Base-by-base conservation (phyloP, 2,329 filamentous ascomycete genomes). In the Trichoderma atroviride region DNA sequence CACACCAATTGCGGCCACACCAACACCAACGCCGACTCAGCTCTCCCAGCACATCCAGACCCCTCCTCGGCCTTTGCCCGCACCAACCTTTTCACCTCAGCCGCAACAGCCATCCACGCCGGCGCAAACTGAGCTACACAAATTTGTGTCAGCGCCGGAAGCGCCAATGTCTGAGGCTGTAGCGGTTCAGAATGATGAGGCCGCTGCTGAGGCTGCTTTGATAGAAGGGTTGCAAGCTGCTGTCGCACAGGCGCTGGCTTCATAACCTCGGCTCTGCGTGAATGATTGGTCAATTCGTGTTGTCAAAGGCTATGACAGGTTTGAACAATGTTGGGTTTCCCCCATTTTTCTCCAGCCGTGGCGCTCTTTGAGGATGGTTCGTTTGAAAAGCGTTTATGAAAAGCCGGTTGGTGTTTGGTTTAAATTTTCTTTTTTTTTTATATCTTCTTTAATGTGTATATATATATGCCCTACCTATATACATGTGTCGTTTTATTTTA, bases 141-240 rank as follows among this genome's bases (percentile, higher is more conserved):
- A 70, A 55, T 61, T 62, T 10, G 76, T 73, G 22, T 72, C 74
- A 4, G 65, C 72, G 22, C 74, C 74, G 27, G 70, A 74, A 37
- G 72, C 74, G 59, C 72, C 73, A 10, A 72, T 77, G 67, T 70
- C 74, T 47, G 74, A 75, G 14, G 66, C 65, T 19, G 70, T 70
- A 24, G 70, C 71, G 16, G 40, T 43, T 27, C 71, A 74, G 22
- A 71, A 74, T 33, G 72, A 80, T 64, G 78, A 79, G 66, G 78
- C 79, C 47, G 78, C 75, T 27, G 77, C 77, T 16, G 79, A 80
- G 65, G 78, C 75, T 24, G 78, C 78, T 27, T 72, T 80, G 19
- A 67, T 80, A 7, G 77, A 80, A 68, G 77, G 78, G 5, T 74
- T 80, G 1, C 79, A 80, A 63, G 78, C 77, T 10, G 79, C 75